Evolutionary conservation across 257 asterid species (phyloP).

Genomic region (Nyctanthes arbortristis): DNA sequence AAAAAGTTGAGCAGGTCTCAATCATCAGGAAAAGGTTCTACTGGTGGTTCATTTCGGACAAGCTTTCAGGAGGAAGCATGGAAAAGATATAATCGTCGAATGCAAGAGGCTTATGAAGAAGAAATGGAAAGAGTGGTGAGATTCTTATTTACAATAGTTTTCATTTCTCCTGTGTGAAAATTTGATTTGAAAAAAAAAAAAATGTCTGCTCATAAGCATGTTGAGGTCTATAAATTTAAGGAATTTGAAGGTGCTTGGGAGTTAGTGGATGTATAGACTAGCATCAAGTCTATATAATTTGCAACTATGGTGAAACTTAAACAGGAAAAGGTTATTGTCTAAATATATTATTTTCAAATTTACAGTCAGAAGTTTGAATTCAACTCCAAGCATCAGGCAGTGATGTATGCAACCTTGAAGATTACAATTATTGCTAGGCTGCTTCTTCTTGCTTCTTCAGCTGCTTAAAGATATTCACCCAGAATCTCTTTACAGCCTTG

Average conservation of each 20-base stretch:
- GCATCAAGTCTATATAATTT: neutral
- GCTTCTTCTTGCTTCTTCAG: neutral
- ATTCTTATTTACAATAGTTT: constrained; percentile 15
- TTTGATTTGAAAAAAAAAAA: too few relatives aligned
- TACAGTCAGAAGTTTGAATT: neutral
- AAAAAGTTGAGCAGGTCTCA: constrained; percentile 80
- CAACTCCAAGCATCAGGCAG: neutral
- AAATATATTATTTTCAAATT: neutral
- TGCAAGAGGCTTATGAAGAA: constrained; percentile 96
- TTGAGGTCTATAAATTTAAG: neutral
- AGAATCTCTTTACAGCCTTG: neutral
- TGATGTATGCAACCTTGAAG: neutral
- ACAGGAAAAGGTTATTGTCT: neutral
- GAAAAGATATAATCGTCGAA: constrained; percentile 78
- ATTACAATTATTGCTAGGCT: neutral
- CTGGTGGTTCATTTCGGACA: constrained; percentile 55
- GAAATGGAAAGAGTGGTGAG: constrained; percentile 98
- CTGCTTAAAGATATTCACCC: neutral
- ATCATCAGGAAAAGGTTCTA: constrained; percentile 45
- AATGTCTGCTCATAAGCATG: neutral
- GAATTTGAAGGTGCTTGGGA: neutral
- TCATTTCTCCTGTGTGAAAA: constrained; percentile 1
- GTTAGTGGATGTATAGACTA: neutral
- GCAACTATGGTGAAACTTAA: neutral
- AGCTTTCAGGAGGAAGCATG: constrained; percentile 79